These are phyloP conservation scores for Crithidia mellificae DNA, from an alignment of 208 protist species.

Conservation along the genomic window DNA sequence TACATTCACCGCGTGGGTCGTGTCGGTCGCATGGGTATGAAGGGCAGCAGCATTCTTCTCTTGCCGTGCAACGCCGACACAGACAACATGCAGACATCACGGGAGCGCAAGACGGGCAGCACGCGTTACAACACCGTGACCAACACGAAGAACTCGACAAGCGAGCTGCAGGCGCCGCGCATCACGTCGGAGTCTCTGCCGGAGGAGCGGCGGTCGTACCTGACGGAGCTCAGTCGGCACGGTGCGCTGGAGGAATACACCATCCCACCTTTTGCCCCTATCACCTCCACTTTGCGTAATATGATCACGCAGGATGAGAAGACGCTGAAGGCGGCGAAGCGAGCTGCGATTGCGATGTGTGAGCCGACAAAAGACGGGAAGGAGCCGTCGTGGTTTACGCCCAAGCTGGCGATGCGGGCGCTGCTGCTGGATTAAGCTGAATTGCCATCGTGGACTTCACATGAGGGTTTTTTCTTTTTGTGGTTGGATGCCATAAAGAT, in stretches of 20 bases:
- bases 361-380: conserved; percentile 17
- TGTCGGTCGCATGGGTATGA: conserved; percentile 89
- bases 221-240: conserved; percentile 52
- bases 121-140: conserved; percentile 73
- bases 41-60: conserved; percentile 82
- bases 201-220: conserved; percentile 47
- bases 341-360: conserved; percentile 78
- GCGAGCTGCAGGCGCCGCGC: conserved; percentile 47
- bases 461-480: no score
- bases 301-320: conserved; percentile 66
- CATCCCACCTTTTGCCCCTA: conserved; percentile 77
- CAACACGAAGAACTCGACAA: conserved; percentile 73
- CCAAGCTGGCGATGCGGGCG: conserved; percentile 59
- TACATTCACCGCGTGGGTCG: conserved; percentile 92
- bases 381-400: conserved; percentile 61
- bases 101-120: conserved; percentile 73
- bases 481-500: no score
- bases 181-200: conserved; percentile 37
- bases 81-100: conserved; percentile 23
- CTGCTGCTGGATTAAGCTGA: conserved; percentile 70
- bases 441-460: no score
- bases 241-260: conserved; percentile 60
- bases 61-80: conserved; percentile 54
- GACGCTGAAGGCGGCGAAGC: conserved; percentile 55
- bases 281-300: conserved; percentile 74